Conservation (phyloP, 75 land plant genomes). For the Pseudotsuga menziesii region DNA sequence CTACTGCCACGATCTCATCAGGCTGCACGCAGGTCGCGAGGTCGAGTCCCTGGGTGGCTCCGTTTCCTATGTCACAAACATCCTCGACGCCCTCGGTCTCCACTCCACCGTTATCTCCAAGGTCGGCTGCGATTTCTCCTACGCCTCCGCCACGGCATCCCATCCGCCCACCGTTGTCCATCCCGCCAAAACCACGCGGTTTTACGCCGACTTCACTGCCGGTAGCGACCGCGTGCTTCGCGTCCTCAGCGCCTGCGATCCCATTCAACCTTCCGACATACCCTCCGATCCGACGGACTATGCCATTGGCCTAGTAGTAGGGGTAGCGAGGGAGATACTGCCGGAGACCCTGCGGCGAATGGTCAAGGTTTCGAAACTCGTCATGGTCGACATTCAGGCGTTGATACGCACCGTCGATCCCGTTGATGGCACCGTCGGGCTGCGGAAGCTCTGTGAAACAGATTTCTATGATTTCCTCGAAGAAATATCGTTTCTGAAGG, state of each 20-base stretch:
- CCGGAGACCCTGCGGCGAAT: constrained; percentile 73
- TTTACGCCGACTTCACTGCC: constrained; percentile 63
- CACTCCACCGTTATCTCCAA: constrained; percentile 46
- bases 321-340: constrained; percentile 79
- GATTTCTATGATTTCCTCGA: constrained; percentile 61
- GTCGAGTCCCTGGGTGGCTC: constrained; percentile 86
- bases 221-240: constrained; percentile 52
- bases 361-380: constrained; percentile 51
- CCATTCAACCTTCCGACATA: constrained; percentile 58
- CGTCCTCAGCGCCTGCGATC: constrained; percentile 51
- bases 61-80: constrained; percentile 73
- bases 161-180: constrained; percentile 18
- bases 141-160: constrained; percentile 13
- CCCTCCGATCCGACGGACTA: constrained; percentile 16
- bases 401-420: constrained; percentile 69
- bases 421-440: constrained; percentile 54
- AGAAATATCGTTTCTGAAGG: constrained; percentile 71
- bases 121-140: constrained; percentile 81
- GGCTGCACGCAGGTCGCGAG: constrained; percentile 29
- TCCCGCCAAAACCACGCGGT: constrained; percentile 47
- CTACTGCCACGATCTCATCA: constrained; percentile 86
- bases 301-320: constrained; percentile 76
- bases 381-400: constrained; percentile 84
- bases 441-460: constrained; percentile 46
- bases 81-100: constrained; percentile 56